Base-by-base conservation (phyloP, 768 basidiomycete genomes). In the Leccinellum luteum region DNA sequence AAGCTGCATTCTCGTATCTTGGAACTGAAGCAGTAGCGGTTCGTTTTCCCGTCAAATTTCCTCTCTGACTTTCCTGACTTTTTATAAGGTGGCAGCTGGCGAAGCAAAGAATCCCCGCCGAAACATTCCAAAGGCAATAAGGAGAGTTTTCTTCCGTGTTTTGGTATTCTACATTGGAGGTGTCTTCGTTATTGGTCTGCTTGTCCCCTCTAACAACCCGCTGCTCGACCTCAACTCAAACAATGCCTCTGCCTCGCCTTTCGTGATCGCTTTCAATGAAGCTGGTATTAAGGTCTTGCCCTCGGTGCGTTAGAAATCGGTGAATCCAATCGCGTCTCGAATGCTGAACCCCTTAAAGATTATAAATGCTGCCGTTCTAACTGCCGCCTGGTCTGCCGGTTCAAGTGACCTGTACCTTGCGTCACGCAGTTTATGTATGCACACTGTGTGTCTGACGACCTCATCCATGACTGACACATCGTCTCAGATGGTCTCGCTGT, bases 261-360 rank as follows among this genome's bases (percentile, higher is more conserved):
- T 84, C 67, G 84, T 85, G 57, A 83, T 86, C 48, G 85, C 83
- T 7, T 79, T 80, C 58, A 67, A 69, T n/a, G 62, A 66, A 25
- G 82, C 85, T 6, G 86, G 84, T 8, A 85, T 87, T 73, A 82
- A 77, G 51, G 78, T 72, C n/a, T 70, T 85, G 0, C 84, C 85
- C 4, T 76, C 76, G 41, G 80, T 76, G 58, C 19, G 75, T 59
- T 21, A 12, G 1, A 17, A 4, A 17, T 41, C 23, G n/a, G 51
- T 12, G 1, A 12, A 5, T n/a, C 9, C 9, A 3, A 30, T 27
- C 17, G 28, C 7, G 3, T n/a, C 10, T 34, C 6, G 3, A n/a
- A 23, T 35, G 5, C 27, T 50, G 6, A 56, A 17, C 30, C 5
- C 25, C 0, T 10, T 9, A 1, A 30, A 71, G 69, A 64, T 72